Percentiles rank a stretch among this genome's conserved stretches.
Evolutionary conservation across 305 asterid species (phyloP).

Genomic region (Fraxinus ornus): DNA sequence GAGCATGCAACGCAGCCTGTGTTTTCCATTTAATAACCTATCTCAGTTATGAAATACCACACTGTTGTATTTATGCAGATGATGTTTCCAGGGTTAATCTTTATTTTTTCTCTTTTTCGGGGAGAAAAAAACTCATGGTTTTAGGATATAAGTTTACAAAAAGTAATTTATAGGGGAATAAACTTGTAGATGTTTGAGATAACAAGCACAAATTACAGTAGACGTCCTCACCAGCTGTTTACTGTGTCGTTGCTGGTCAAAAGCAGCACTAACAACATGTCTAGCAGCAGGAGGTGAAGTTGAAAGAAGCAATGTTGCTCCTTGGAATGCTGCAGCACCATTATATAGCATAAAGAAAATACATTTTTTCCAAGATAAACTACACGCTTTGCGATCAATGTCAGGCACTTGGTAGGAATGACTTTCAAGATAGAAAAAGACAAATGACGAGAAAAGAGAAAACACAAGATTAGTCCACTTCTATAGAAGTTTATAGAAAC

Average conservation of each 20-base stretch:
- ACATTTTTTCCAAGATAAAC: constrained; percentile 21
- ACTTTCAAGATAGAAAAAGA: constrained; percentile 15
- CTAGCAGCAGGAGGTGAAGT: constrained; percentile 64
- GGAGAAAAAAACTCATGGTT: neutral
- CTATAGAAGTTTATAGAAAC: neutral
- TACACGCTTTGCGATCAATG: constrained; percentile 9
- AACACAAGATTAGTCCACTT: constrained; percentile 11
- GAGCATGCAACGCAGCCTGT: constrained; percentile 93
- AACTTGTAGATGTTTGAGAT: neutral
- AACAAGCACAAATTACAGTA: constrained; percentile 16
- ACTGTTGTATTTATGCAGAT: neutral
- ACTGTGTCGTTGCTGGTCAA: constrained; percentile 74
- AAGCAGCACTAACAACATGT: constrained; percentile 77
- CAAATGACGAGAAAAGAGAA: constrained; percentile 23
- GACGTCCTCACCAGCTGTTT: constrained; percentile 70
- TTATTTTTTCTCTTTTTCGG: neutral
- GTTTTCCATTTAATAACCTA: constrained; percentile 26
- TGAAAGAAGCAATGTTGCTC: constrained; percentile 65
- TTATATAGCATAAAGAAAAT: constrained; percentile 12
- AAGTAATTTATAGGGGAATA: constrained; percentile 1
- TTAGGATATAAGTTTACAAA: neutral
- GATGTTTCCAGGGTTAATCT: neutral
- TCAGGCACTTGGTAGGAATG: constrained; percentile 9
- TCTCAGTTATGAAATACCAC: neutral
- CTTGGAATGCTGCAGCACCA: constrained; percentile 64